A percentile compares a stretch with the other conserved stretches of the same genome.
phyloP scores from a whole-genome alignment of 2,329 filamentous ascomycete species.

The Neofusicoccum laricinum region DNA sequence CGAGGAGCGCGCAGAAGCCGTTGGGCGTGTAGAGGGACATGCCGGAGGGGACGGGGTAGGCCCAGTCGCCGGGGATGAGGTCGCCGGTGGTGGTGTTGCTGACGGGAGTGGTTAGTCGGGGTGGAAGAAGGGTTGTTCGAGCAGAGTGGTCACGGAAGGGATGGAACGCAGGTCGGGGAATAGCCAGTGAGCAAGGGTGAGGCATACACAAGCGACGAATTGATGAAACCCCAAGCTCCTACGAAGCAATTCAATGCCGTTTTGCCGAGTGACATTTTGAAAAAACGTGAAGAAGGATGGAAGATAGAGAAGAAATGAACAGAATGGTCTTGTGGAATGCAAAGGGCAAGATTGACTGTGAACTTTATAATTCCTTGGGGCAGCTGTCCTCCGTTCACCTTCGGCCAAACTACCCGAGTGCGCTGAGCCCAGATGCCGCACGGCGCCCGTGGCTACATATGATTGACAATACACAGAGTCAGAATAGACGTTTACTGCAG shows the following conservation, averaged over 20 bases:
- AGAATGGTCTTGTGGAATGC: background rate
- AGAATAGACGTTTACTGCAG: background rate
- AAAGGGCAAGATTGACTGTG: background rate
- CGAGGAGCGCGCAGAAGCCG: background rate
- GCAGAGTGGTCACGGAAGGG: background rate
- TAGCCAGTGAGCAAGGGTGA: background rate
- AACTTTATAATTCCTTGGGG: background rate
- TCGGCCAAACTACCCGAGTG: background rate
- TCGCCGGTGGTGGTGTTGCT: constrained; percentile 10
- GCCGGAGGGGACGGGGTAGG: constrained; percentile 2
- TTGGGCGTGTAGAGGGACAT: constrained; percentile 5
- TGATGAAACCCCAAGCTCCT: constrained; percentile 8
- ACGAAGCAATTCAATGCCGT: background rate
- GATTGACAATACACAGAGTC: background rate
- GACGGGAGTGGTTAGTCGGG: too few relatives aligned
- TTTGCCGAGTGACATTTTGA: background rate
- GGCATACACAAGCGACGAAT: background rate
- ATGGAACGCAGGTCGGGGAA: background rate
- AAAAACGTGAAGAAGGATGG: background rate
- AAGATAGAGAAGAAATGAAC: too few relatives aligned
- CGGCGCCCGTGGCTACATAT: background rate
- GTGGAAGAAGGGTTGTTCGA: too few relatives aligned
- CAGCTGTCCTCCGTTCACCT: background rate
- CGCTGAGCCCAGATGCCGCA: background rate
- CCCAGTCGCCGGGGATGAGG: background rate